Evolutionary conservation across 768 basidiomycete species (phyloP).

Genomic region (Cyathus striatus): DNA sequence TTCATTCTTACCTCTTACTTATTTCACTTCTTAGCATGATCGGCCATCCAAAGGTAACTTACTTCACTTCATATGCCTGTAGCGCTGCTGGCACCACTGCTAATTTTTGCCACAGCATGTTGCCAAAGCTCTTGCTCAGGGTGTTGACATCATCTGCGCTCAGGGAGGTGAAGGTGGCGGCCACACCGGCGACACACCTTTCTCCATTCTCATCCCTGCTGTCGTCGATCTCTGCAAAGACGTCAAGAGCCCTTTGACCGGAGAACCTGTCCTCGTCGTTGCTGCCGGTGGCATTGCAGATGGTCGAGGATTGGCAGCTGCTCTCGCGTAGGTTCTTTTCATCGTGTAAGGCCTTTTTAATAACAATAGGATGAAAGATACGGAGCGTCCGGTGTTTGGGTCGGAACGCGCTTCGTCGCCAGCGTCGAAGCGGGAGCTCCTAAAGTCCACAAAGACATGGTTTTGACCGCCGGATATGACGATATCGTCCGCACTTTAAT

Average conservation of each 20-base stretch:
- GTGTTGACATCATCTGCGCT: constrained; percentile 89
- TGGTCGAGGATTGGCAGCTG: constrained; percentile 73
- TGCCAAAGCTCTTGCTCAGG: constrained; percentile 68
- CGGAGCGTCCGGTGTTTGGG: constrained; percentile 85
- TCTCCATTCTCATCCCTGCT: constrained; percentile 78
- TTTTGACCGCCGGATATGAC: constrained; percentile 69
- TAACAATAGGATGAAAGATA: too few relatives aligned
- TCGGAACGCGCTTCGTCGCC: constrained; percentile 83
- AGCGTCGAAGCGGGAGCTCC: constrained; percentile 79
- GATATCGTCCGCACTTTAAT: constrained; percentile 68
- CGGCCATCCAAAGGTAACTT: constrained; percentile 75
- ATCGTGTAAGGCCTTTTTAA: background rate
- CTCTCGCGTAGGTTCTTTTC: constrained; percentile 48
- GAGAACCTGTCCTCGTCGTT: constrained; percentile 70
- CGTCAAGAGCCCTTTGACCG: constrained; percentile 70
- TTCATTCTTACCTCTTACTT: constrained; percentile 2
- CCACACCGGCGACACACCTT: constrained; percentile 80
- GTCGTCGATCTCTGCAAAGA: constrained; percentile 75
- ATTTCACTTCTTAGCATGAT: constrained; percentile 52
- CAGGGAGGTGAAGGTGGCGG: constrained; percentile 88
- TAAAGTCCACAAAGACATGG: constrained; percentile 62
- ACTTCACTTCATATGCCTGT: constrained; percentile 1
- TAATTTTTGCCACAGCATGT: constrained; percentile 47
- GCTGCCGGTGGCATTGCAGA: constrained; percentile 85
- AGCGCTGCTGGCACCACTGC: constrained; percentile 4